Evolutionary conservation across 257 asterid species (phyloP).

Genomic region (Solanum chiquidenum): DNA sequence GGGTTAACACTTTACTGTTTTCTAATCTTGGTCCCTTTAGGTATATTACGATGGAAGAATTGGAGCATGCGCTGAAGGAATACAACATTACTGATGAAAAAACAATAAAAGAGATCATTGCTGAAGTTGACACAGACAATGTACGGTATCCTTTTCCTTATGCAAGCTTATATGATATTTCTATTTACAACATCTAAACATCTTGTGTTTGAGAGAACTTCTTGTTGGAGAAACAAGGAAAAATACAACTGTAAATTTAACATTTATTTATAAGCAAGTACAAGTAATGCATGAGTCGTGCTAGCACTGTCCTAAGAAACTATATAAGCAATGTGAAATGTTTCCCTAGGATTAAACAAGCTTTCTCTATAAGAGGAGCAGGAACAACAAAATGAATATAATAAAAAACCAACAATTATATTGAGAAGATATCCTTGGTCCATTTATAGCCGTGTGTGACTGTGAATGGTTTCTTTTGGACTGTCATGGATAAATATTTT

Average conservation of each 20-base stretch:
- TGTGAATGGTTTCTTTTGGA: background rate
- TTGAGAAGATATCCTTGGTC: background rate
- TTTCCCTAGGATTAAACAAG: background rate
- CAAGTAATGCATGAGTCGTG: background rate
- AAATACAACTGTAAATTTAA: background rate
- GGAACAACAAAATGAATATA: background rate
- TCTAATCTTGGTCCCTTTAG: constrained; percentile 22
- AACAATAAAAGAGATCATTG: constrained; percentile 81
- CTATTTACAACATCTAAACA: background rate
- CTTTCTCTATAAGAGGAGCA: background rate
- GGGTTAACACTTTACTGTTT: constrained; percentile 1
- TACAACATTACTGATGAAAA: constrained; percentile 77
- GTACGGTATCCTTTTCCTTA: constrained; percentile 22
- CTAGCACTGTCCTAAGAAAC: background rate
- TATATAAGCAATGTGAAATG: background rate
- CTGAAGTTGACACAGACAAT: constrained; percentile 83
- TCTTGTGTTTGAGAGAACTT: background rate
- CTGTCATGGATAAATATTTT: background rate
- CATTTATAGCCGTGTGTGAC: background rate
- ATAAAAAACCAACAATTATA: background rate
- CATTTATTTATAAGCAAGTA: background rate
- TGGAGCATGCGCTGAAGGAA: constrained; percentile 71
- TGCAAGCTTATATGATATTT: background rate
- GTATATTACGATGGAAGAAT: constrained; percentile 75
- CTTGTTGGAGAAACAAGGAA: background rate